phyloP scores from a whole-genome alignment of 2,329 filamentous ascomycete species.

The Hyphodiscus sp. region DNA sequence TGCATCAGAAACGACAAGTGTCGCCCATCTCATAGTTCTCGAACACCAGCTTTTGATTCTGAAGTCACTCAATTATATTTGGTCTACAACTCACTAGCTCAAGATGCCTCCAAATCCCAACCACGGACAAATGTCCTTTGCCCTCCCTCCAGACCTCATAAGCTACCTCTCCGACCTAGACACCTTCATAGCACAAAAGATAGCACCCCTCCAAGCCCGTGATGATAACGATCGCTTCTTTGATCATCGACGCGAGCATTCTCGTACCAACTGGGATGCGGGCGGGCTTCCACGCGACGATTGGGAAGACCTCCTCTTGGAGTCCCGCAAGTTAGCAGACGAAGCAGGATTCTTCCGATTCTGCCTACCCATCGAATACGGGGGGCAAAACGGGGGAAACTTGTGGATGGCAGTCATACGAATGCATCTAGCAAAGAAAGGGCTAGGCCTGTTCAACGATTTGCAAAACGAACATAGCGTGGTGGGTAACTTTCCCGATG shows the following conservation, averaged over 20 bases:
- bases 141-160: conserved; percentile 44
- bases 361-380: conserved; percentile 48
- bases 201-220: conserved; percentile 49
- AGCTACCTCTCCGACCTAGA: conserved; percentile 45
- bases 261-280: conserved; percentile 50
- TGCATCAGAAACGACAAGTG: too few relatives aligned
- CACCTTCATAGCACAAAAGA: conserved; percentile 48
- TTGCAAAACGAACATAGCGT: conserved; percentile 58
- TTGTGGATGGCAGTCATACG: conserved; percentile 58
- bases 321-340: conserved; percentile 47
- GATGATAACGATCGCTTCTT: conserved; percentile 59
- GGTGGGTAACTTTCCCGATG: conserved; percentile 55
- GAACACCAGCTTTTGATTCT: too few relatives aligned
- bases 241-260: conserved; percentile 56
- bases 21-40: too few relatives aligned
- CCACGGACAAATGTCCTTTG: conserved; percentile 43
- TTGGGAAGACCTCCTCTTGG: conserved; percentile 49
- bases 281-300: conserved; percentile 46
- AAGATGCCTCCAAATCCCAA: conserved; percentile 18
- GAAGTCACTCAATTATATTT: too few relatives aligned
- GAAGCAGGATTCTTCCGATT: conserved; percentile 55
- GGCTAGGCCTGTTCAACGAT: conserved; percentile 55
- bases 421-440: conserved; percentile 52
- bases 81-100: neutral
- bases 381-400: conserved; percentile 44